Base-by-base conservation (phyloP, 306 rosid species). In the Ziziphus jujuba region DNA sequence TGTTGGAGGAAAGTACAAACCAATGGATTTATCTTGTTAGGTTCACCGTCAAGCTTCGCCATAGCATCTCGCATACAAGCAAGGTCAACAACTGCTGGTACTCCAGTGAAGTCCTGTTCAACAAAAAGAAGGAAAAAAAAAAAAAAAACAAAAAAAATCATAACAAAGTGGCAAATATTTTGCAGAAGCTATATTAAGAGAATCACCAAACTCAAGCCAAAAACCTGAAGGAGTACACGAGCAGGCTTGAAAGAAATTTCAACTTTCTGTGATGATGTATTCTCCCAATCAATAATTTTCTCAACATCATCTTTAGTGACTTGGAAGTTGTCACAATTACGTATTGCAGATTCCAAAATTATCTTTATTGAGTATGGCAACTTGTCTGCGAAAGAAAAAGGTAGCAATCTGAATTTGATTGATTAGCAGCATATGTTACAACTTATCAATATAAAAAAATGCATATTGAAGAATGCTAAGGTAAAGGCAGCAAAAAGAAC, bases 31-130 rank as follows among this genome's bases (percentile, higher is more conserved):
- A 90, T 93, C 81, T 90, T 88, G 81, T 88, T 84, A 43, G 99
- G 87, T 80, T 90, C 95, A 16, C 97, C 91, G n/a, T 95, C 95
- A 15, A 93, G 97, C 21, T 35, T 85, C 79, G 84, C 90, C 99
- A 93, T 93, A 0, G 99, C 99, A 71, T 93, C 99, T 55, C 97
- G 81, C 99, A 90, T 93, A 62, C 95, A 84, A 75, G 99, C 99
- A 72, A 93, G 97, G 77, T 93, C 99, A 83, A 93, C 96, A 56
- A 93, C 97, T 71, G 92, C 95, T 15, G 96, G 96, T 16, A 93
- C 97, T 17, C 99, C 99, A 49, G 97, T 90, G 77, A 93, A 93
- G 72, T 93, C 99, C 99, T 93, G 87, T 28, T 28, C 33, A 28
- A 28, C n/a, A 28, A 28, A 28, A 28, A 1, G 33, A 28, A 28